Base-by-base conservation (phyloP, 257 asterid species). In the Echites panduratus region DNA sequence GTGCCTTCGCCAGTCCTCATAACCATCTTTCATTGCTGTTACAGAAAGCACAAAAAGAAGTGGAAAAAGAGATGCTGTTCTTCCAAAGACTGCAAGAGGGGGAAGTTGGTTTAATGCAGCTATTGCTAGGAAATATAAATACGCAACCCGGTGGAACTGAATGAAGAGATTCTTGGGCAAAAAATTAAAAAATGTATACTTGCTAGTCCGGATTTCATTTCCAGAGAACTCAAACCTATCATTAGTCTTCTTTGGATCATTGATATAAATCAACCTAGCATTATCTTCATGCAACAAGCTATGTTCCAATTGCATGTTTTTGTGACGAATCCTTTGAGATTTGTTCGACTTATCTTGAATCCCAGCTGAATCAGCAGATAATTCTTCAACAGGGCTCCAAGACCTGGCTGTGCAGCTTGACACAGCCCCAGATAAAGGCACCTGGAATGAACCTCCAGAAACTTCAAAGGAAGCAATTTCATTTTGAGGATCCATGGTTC, bases 1-100 rank as follows among this genome's bases (percentile, higher is more conserved):
- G 89, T 95, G 99, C 69, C 99, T 86, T 80, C 99, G 86, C 99
- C 98, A 95, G 81, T 95, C 99, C 85, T 94, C 98, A 77, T 95
- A 95, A 63, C 98, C 98, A 84, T 95, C 99, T 85, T 95, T 95
- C 63, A 95, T 86, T 73, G 99, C 99, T 12, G 99, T 95, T 71
- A 95, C 98, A 53, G 96, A 79, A 72, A 95, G 99, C 77, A 95
- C 99, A 50, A 95, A 92, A 71, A 95, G 95, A 84, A 95, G 98
- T 62, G 99, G 99, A 77, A 95, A 87, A 73, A 90, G 96, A 64
- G 99, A 95, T 77, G 86, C 99, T 0, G 96, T 92, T 82, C 99
- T 88, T 76, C 99, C 99, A 80, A 95, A 95, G 68, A 95, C 98
- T 32, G 99, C 99, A 74, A 95, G 96, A 75, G 99, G 98, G 26